A percentile compares a stretch with the other conserved stretches of the same genome.
These are phyloP conservation scores for Raphanus raphanistrum DNA, from an alignment of 345 rosid genomes.

Conservation along the genomic window DNA sequence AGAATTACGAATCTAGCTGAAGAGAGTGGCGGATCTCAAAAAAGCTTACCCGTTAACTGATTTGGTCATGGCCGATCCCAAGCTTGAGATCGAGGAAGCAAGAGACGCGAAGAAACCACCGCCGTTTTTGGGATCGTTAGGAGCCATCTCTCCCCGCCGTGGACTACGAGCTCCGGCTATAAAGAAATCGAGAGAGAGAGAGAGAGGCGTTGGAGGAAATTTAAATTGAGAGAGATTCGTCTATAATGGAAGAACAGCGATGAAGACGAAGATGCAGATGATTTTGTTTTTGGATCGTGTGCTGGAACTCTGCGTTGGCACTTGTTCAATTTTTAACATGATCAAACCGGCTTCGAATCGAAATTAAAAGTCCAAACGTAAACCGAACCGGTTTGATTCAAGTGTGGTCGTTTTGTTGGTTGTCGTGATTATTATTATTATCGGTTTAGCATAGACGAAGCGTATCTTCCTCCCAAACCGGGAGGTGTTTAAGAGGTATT, in stretches of 20 bases:
- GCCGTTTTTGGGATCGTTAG: conserved; percentile 64
- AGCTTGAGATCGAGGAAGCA: conserved; percentile 68
- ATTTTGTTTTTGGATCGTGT: conserved; percentile 15
- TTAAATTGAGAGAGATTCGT: conserved; percentile 13
- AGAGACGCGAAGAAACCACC: conserved; percentile 82
- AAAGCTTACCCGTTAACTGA: conserved; percentile 82
- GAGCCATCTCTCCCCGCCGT: conserved; percentile 52
- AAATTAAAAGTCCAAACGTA: not conserved
- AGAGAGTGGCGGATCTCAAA: conserved; percentile 19
- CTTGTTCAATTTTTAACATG: conserved; percentile 32
- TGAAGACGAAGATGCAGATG: conserved; percentile 38
- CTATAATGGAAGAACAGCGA: conserved; percentile 32
- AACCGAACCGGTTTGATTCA: not conserved
- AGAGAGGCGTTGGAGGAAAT: not conserved
- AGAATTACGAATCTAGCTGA: not conserved
- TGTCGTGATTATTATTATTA: not conserved
- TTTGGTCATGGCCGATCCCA: conserved; percentile 78
- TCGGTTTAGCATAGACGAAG: conserved; percentile 1
- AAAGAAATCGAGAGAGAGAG: not conserved
- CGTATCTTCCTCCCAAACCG: not conserved
- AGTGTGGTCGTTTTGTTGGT: not conserved
- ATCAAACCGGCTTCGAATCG: conserved; percentile 21
- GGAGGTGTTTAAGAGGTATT: not conserved
- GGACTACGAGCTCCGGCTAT: conserved; percentile 9
- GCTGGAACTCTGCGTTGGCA: conserved; percentile 42